Percentiles rank a stretch among this genome's conserved stretches.
Conservation (phyloP, 2,329 filamentous ascomycete species). For the Penicillium sp. region DNA sequence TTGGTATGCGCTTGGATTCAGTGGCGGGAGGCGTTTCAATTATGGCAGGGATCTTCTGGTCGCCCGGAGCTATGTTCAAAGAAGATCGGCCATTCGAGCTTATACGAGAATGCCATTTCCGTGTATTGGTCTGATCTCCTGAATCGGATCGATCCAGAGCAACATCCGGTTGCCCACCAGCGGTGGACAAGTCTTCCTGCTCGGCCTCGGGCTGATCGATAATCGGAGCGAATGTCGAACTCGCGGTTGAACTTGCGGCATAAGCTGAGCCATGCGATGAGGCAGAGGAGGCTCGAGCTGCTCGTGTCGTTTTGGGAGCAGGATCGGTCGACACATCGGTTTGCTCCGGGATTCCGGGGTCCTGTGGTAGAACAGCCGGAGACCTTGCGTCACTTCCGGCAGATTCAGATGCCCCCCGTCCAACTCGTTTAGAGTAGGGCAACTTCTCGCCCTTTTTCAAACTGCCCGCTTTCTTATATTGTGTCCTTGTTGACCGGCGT, state of each 20-base stretch:
- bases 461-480: constrained; percentile 78
- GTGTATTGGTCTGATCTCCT: constrained; percentile 37
- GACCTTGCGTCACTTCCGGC: constrained; percentile 50
- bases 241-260: constrained; percentile 19
- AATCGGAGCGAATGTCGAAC: constrained; percentile 30
- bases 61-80: constrained; percentile 50
- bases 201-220: constrained; percentile 26
- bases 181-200: constrained; percentile 10
- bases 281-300: constrained; percentile 47
- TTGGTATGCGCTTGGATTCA: constrained; percentile 36
- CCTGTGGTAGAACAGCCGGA: constrained; percentile 35
- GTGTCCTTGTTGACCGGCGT: constrained; percentile 85
- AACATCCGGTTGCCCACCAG: constrained; percentile 20
- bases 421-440: constrained; percentile 70
- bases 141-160: constrained; percentile 30
- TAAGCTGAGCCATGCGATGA: constrained; percentile 23
- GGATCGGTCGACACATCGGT: constrained; percentile 39
- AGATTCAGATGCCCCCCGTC: constrained; percentile 58
- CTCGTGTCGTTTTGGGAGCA: constrained; percentile 30
- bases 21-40: constrained; percentile 60
- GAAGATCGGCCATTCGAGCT: constrained; percentile 57
- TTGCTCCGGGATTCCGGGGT: constrained; percentile 32
- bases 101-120: constrained; percentile 56
- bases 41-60: constrained; percentile 53
- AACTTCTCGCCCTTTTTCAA: constrained; percentile 73